phyloP scores from a whole-genome alignment of 768 basidiomycete genomes.

The Amanita muscaria region DNA sequence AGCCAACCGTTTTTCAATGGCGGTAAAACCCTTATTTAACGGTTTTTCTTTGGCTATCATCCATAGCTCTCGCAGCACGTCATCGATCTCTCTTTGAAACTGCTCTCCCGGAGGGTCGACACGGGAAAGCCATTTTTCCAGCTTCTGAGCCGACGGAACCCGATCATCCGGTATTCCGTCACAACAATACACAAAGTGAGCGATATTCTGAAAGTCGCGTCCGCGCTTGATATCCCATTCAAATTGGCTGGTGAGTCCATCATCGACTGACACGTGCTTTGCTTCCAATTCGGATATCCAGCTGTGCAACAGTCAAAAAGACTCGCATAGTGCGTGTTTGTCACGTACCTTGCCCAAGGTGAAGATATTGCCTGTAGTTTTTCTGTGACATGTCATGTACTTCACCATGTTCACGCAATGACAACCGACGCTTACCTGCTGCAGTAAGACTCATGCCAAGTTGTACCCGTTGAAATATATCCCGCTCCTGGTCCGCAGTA shows the following conservation, averaged over 20 bases:
- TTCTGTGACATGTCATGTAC: conserved; percentile 32
- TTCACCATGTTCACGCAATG: background rate
- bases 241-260: conserved; percentile 48
- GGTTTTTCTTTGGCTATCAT: conserved; percentile 34
- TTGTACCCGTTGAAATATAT: conserved; percentile 79
- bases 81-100: conserved; percentile 48
- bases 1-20: conserved; percentile 52
- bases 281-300: conserved; percentile 57
- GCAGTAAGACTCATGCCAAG: conserved; percentile 67
- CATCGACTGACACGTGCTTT: conserved; percentile 47
- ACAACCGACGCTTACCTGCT: conserved; percentile 44
- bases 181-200: conserved; percentile 61
- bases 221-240: conserved; percentile 61
- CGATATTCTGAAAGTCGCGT: conserved; percentile 70
- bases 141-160: conserved; percentile 43
- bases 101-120: conserved; percentile 30
- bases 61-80: conserved; percentile 46
- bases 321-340: background rate
- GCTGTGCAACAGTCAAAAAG: conserved; percentile 15
- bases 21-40: conserved; percentile 40
- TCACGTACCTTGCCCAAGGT: conserved; percentile 46
- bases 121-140: conserved; percentile 45
- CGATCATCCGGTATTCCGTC: conserved; percentile 41
- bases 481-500: conserved; percentile 51
- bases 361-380: conserved; percentile 75